phyloP scores from a whole-genome alignment of 73 alveolate species.

The Paramecium biaurelia region DNA sequence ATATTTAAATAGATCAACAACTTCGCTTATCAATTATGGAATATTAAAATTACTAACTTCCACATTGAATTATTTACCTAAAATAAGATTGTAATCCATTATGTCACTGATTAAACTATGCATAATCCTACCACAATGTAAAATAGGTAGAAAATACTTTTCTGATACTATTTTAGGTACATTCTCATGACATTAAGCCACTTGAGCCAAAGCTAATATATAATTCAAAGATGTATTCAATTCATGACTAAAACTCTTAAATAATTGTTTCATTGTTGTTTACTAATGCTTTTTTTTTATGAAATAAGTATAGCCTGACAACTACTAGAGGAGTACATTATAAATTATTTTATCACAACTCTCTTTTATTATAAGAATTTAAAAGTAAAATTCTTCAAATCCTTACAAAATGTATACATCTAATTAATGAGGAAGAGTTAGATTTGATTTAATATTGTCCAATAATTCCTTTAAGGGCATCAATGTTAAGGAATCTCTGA shows the following conservation, averaged over 20 bases:
- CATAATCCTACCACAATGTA: neutral
- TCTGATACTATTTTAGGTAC: neutral
- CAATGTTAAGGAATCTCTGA: neutral
- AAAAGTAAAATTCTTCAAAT: neutral
- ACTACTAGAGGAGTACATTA: neutral
- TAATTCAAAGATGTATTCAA: conserved; percentile 28
- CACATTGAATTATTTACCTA: neutral
- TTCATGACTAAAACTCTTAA: conserved; percentile 28
- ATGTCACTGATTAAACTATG: conserved; percentile 12
- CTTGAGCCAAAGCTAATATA: conserved; percentile 23
- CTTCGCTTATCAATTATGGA: conserved; percentile 5
- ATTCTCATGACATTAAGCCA: neutral
- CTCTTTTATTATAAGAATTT: neutral
- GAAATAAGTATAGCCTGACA: neutral
- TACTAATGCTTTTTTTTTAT: neutral
- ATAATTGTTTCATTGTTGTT: neutral
- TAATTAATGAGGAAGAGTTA: neutral
- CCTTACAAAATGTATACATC: neutral
- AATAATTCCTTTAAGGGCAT: neutral
- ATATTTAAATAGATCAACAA: neutral
- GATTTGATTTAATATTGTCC: neutral
- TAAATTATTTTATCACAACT: neutral
- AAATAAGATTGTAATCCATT: conserved; percentile 32
- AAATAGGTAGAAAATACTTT: conserved; percentile 5
- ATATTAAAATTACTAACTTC: neutral